Evolutionary conservation across 768 basidiomycete species (phyloP).

Genomic region (Termitomyces sp.): DNA sequence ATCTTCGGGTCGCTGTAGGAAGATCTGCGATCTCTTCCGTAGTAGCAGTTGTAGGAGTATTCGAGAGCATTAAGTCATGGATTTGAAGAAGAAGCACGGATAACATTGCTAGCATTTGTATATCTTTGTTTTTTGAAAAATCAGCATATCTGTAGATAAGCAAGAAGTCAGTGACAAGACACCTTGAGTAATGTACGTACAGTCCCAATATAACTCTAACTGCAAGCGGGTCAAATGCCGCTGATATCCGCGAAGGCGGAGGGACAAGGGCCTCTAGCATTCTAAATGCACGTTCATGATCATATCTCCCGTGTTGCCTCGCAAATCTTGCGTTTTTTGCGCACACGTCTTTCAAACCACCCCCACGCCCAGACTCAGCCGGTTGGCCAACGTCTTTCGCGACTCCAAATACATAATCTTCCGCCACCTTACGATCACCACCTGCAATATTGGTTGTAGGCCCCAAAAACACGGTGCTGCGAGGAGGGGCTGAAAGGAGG

Average conservation of each 20-base stretch:
- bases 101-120: constrained; percentile 81
- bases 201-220: constrained; percentile 38
- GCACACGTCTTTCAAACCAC: constrained; percentile 44
- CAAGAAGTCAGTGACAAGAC: background rate
- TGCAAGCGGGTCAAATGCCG: constrained; percentile 27
- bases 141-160: constrained; percentile 30
- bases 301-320: constrained; percentile 51
- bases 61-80: constrained; percentile 19
- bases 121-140: constrained; percentile 48
- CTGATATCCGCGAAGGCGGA: constrained; percentile 9
- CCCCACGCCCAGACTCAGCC: constrained; percentile 11
- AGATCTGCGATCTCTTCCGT: constrained; percentile 7
- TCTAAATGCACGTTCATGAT: constrained; percentile 67
- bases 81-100: constrained; percentile 62
- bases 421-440: constrained; percentile 52
- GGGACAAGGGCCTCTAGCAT: constrained; percentile 48
- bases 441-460: constrained; percentile 45
- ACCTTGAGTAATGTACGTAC: constrained; percentile 30
- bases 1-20: background rate
- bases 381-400: constrained; percentile 4
- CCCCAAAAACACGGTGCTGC: constrained; percentile 58
- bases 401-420: constrained; percentile 41
- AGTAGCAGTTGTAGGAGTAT: background rate
- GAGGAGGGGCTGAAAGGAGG: constrained; percentile 34
- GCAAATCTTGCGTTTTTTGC: constrained; percentile 57